Evolutionary conservation across 306 rosid species (phyloP), one percentile per base, ranked within the genome.

Genomic region (Medicago arabica): DNA sequence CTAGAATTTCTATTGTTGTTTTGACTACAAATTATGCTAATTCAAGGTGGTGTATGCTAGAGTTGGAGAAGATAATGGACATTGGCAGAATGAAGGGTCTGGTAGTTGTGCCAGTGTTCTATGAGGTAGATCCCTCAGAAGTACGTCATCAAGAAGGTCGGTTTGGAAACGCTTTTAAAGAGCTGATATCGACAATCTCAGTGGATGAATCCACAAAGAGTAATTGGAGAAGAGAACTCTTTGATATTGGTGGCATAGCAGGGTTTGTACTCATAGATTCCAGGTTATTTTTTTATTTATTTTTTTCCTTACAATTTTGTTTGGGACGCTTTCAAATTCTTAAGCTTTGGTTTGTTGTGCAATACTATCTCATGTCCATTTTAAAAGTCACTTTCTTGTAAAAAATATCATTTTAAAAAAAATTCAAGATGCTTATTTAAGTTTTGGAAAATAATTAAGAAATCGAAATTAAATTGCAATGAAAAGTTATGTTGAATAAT

Each of bases 1-100:
- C 28, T 23, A 23, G 28, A 23, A 23, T 51, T 40, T 39, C 25
- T 11, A 3, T 78, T 1, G 9, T 78, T 50, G 41, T 78, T 16
- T 62, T 78, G 39, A 71, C 82, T 9, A 62, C 0, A 51, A 15
- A 51, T 25, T 78, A 61, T 16, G 77, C 72, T 38, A 8, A 12
- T 62, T 78, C 82, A 9, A 71, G 19, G 50, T 78, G 77, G 82
- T 78, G 82, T 40, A 2, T 78, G 8, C 31, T 19, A 18, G 77
- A 71, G 41, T 17, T 76, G 54, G 55, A 49, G 8, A 41, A 23
- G 7, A 76, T 76, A 1, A 28, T 60, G 66, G 41, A 60, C 4
- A 6, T 60, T 60, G 17, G 2, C 40, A 66, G 53, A 17, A 2
- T 1, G 2, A 17, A 1, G 3, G 71, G 36, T 6, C 2, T 17